Evolutionary conservation across 2,329 filamentous ascomycete species (phyloP), one percentile per base, ranked within the genome.

Genomic region (Pseudogymnoascus verrucosus): DNA sequence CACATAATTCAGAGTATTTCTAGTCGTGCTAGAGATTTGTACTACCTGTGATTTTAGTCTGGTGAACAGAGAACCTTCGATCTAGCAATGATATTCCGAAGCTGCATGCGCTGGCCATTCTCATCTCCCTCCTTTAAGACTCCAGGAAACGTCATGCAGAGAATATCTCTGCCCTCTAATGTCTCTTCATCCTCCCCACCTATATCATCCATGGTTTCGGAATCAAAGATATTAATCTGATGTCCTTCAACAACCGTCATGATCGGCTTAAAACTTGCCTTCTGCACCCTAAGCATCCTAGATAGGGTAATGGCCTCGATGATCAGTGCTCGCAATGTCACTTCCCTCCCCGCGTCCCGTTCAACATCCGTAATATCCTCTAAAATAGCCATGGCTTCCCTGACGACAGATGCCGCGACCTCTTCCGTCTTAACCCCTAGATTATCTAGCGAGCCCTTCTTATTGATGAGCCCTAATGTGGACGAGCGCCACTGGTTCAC

Each of bases 401-500:
- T 68, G 14, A 84, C 72, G 42, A 84, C 75, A 11, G 70, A 69
- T 39, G 81, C 77, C 14, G 76, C 75, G 34, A 80, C 70, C 23
- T 70, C 67, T 19, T 74, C 66, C 3, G 82, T 84, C 68, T 81
- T 76, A 12, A 74, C 69, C 61, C 79, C 75, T 36, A 85, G 76
- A 63, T 76, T 78, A 36, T 76, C 69, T 14, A 75, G 72, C 5
- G 80, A 77, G 65, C 84, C 82, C 68, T 83, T 83, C 62, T 79
- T 80, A 60, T 60, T 60, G 61, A 89, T 73, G 47, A 86, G 78
- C 26, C 82, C 78, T 42, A 89, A 78, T 1, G 86, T 89, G n/a
- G 80, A 78, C 5, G 86, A 84, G 40, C 87, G 84, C 86, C 86
- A 89, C 70, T 86, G 82, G 71, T 88, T 88, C 66, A 86, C 79